Evolutionary conservation across 495 filamentous ascomycete species (phyloP), one percentile per base, ranked within the genome.

Genomic region (Podospora anserina): DNA sequence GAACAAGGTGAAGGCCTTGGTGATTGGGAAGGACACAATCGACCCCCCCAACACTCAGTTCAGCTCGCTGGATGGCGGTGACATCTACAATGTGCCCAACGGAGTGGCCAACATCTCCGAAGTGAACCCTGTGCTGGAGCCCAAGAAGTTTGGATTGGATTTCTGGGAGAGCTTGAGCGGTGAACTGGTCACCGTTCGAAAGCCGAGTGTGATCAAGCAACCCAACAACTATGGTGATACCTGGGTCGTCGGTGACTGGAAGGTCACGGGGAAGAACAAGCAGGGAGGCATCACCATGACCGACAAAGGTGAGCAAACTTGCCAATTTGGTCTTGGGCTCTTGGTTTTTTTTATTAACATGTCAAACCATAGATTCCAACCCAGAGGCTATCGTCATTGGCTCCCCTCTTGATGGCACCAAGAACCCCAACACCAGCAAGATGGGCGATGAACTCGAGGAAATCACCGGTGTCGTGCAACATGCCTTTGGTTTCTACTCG

Each of bases 91-190:
- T 16, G 68, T 88, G 15, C 88, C 88, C 9, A 86, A 86, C 66
- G 86, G 83, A 60, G 78, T 73, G 59, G 78, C 74, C 69, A 77
- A 82, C 72, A 69, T 89, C 66, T 86, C 86, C 0, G 80, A 75
- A 13, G 80, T 74, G 26, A 89, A 89, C 72, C 86, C 86, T 0
- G 76, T 76, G 1, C 75, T 88, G 18, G 44, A 87, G 55, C 86
- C 87, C 3, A 74, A 78, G 4, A 68, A 78, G 62, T 88, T 86
- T 68, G 88, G 87, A 1, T 70, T 90, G 62, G 88, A 89, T 73
- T 90, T 89, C 71, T 90, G 88, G 88, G 83, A 89, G 79, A 85
- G 82, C 63, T 70, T 89, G 63, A 81, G 72, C 65, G 87, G 88
- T 20, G 87, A 89, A 72, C 70, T 87, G 30, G 86, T 89, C 13